Base-by-base conservation (phyloP, 805 yeast genomes). In the Cyberlindnera euphorbiae region DNA sequence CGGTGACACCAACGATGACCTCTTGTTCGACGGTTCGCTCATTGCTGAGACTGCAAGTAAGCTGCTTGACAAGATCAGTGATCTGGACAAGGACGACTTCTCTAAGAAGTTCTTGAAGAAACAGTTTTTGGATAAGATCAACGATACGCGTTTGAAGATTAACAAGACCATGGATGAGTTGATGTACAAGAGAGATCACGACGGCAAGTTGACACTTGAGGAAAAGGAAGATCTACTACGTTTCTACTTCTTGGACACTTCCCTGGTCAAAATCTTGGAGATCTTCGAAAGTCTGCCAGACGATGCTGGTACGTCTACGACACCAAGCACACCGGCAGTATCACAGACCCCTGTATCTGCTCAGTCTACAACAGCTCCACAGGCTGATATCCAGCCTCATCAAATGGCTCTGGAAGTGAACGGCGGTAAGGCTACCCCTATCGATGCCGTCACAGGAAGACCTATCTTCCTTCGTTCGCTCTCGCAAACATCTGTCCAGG, bases 171-270 rank as follows among this genome's bases (percentile, higher is more conserved):
- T 77, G 42, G 72, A 70, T 43, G 76, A 75, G 35, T 60, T 86
- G 46, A 70, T 79, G 51, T 68, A 69, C 33, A 67, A 79, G 40
- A 77, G 82, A 50, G 64, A 69, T 33, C 64, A 52, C 26, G 49
- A 40, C 24, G 71, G 69, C 26, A 39, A 35, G 26, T 69, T 73
- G 42, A 64, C 73, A 17, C 43, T 75, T 10, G 79, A 79, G 46
- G 94, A 88, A 24, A 83, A 84, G 55, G 95, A 87, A 54, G 71
- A 82, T 14, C 62, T 86, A 28, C 64, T 87, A 22, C 65, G 89
- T 45, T 68, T 85, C 39, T 69, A 81, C 31, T 75, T 81, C 38
- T 64, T 86, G 47, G 88, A 82, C 50, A 75, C 82, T 13, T 79
- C 86, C 8, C 64, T 87, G 37, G 73, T 73, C 28, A 79, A 80